Evolutionary conservation across 2,329 filamentous ascomycete species (phyloP).

Genomic region (Ascochyta rabiei): DNA sequence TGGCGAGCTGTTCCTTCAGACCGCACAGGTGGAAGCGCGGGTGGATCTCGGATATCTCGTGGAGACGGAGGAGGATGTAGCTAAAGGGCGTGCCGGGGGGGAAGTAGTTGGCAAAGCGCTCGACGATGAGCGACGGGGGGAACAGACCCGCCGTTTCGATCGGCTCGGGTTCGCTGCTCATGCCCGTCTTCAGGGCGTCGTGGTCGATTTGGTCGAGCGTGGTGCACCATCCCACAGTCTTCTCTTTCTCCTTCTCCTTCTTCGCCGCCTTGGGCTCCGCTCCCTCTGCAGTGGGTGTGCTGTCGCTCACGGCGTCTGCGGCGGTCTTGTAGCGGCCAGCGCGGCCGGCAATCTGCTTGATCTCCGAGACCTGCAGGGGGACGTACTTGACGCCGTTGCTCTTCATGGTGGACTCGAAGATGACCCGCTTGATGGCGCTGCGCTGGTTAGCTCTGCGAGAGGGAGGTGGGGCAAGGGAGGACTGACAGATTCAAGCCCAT

Average conservation of each 20-base stretch:
- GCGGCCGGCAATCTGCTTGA: constrained; percentile 94
- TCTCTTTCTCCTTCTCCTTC: constrained; percentile 18
- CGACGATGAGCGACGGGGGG: constrained; percentile 72
- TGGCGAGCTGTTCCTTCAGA: constrained; percentile 65
- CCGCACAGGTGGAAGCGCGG: constrained; percentile 73
- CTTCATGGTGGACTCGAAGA: constrained; percentile 82
- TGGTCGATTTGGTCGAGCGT: constrained; percentile 76
- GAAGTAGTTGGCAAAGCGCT: constrained; percentile 82
- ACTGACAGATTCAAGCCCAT: constrained; percentile 88
- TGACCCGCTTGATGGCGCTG: constrained; percentile 80
- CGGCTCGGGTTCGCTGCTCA: constrained; percentile 67
- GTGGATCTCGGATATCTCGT: constrained; percentile 69
- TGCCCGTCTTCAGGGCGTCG: constrained; percentile 64
- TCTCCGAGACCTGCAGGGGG: constrained; percentile 71
- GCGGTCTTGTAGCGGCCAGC: constrained; percentile 86
- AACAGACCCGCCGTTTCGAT: constrained; percentile 75
- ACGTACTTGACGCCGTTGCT: constrained; percentile 66
- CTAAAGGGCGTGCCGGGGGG: constrained; percentile 80
- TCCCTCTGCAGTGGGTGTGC: constrained; percentile 7
- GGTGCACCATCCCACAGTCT: constrained; percentile 74
- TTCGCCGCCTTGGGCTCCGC: constrained; percentile 15
- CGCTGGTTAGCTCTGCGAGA: neutral
- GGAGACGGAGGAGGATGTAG: constrained; percentile 78
- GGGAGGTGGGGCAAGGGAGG: neutral
- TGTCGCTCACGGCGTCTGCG: constrained; percentile 55